Base-by-base conservation (phyloP, 2,329 filamentous ascomycete genomes). In the Cercospora sp. region DNA sequence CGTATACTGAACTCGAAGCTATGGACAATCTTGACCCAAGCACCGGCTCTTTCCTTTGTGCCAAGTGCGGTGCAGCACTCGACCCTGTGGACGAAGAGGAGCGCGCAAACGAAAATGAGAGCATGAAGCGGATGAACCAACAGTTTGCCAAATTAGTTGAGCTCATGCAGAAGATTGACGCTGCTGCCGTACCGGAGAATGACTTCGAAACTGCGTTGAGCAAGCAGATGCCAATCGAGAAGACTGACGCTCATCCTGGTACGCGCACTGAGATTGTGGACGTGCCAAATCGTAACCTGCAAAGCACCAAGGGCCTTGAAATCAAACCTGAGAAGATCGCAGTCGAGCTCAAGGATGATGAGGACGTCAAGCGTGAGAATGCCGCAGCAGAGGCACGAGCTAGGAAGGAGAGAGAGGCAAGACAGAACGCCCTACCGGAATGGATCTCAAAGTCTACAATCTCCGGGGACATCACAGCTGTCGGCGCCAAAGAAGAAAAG, bases 1-100 rank as follows among this genome's bases (percentile, higher is more conserved):
- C 97, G 78, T 99, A 92, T 87, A 97, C 94, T 2, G 88, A 91
- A 71, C 88, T 98, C 80, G 94, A 98, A 73, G 94, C 96, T 1
- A 82, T 98, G 63, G 93, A 97, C 80, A 89, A 87, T 68, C 84
- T 89, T 48, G 89, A 91, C 61, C 84, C 85, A 1, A 80, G 81
- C 2, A 78, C 68, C 68, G 80, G 70, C 65, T 81, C 84, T 0
- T 98, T 98, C 78, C 81, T 91, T 58, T 99, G 95, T 80, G 90
- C 94, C 76, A 88, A 89, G 61, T 99, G 95, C 80, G 84, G 86
- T 20, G 84, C 83, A 64, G 80, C 87, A 2, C 84, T 96, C 26
- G 84, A 87, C 8, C 71, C 72, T 0, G 88, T 88, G 64, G 88
- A 91, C 71, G 85, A 88, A 45, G 88, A 91, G 68, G 88, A 89